A percentile compares a stretch with the other conserved stretches of the same genome.
Conservation (phyloP, 176 grass and related monocot species). For the Pontederia paniculata region DNA sequence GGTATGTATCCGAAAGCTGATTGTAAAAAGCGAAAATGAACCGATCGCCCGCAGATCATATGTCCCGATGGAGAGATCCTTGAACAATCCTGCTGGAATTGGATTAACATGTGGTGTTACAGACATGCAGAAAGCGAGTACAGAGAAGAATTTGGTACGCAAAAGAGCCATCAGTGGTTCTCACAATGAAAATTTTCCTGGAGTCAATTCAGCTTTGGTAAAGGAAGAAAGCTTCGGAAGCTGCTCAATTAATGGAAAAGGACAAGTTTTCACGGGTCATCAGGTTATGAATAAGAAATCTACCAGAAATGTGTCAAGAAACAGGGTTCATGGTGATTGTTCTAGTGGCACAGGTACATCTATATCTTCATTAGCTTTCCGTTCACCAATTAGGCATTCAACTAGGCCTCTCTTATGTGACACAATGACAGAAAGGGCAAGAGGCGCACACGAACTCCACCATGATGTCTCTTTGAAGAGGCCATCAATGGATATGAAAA, state of each 20-base stretch:
- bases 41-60: neutral
- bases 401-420: neutral
- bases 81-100: neutral
- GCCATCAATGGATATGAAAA: neutral
- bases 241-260: neutral
- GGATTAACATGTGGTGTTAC: neutral
- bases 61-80: neutral
- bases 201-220: neutral
- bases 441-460: neutral
- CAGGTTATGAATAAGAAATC: neutral
- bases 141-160: neutral
- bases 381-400: slow-evolving; percentile 1
- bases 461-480: neutral
- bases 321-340: neutral
- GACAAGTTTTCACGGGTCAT: neutral
- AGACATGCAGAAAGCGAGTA: neutral
- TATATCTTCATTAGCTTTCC: neutral
- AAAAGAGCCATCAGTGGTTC: neutral
- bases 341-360: neutral
- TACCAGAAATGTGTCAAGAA: neutral
- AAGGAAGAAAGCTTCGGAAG: neutral
- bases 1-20: neutral
- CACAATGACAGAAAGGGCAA: neutral
- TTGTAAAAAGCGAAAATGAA: neutral
- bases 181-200: neutral